These are phyloP conservation scores for Verticillium alfalfae DNA, from an alignment of 2,329 filamentous ascomycete species.

Conservation along the genomic window DNA sequence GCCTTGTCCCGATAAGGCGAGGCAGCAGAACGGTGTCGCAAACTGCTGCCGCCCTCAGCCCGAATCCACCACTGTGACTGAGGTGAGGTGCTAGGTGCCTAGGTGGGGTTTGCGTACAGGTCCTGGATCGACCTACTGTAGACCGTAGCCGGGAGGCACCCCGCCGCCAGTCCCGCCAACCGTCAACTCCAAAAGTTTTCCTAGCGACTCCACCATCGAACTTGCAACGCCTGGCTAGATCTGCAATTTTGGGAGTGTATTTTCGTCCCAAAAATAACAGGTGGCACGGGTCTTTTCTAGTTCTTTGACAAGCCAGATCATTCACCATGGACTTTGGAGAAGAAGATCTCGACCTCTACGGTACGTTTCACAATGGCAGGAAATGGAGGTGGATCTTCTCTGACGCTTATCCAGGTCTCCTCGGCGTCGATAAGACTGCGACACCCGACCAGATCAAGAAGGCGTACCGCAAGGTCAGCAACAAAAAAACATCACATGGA, in stretches of 20 bases:
- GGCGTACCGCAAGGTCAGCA: slow-evolving; percentile 82
- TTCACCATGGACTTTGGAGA: slow-evolving; percentile 15
- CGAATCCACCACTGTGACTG: neutral
- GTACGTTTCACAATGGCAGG: slow-evolving; percentile 28
- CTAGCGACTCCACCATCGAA: neutral
- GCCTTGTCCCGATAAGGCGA: slow-evolving; percentile 4
- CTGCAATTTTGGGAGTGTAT: neutral
- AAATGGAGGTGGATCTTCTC: slow-evolving; percentile 9
- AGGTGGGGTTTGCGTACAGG: neutral
- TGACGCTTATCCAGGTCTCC: slow-evolving; percentile 55
- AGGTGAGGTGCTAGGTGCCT: neutral
- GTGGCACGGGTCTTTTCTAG: neutral
- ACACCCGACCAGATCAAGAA: slow-evolving; percentile 84
- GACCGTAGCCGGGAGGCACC: neutral
- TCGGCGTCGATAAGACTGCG: slow-evolving; percentile 68
- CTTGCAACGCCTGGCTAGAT: neutral
- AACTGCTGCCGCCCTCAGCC: neutral
- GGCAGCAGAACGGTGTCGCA: slow-evolving; percentile 4
- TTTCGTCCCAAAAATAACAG: neutral
- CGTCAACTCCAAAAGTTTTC: slow-evolving; percentile 1
- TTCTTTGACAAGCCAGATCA: neutral
- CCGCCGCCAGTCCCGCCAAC: slow-evolving; percentile 1
- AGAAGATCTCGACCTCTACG: slow-evolving; percentile 55
- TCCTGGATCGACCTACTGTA: neutral
- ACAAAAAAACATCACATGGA: neutral